These are phyloP conservation scores for Chlorella sp. DNA, from an alignment of 139 green algal species.

Conservation along the genomic window DNA sequence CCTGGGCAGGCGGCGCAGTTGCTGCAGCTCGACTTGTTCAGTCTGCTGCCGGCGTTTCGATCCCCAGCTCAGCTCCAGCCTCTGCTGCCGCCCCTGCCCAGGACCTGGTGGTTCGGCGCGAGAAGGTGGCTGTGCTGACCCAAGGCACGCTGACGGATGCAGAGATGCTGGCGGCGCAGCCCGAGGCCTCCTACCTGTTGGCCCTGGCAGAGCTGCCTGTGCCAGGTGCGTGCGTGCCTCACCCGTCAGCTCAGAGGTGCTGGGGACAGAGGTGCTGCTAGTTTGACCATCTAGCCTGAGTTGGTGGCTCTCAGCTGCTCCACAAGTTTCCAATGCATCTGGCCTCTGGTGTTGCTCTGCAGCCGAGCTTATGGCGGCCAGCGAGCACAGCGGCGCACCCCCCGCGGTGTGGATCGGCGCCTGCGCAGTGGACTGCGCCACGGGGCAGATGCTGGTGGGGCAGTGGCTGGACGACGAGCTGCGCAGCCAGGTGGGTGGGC, in stretches of 20 bases:
- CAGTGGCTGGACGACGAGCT: conserved; percentile 79
- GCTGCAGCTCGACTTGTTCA: too few species aligned
- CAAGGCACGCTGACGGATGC: conserved; percentile 89
- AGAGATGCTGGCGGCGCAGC: conserved; percentile 82
- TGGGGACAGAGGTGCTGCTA: too few species aligned
- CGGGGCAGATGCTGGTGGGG: conserved; percentile 71
- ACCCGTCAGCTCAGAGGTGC: not conserved
- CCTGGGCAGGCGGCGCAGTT: too few species aligned
- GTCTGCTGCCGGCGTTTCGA: too few species aligned
- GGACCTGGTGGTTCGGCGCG: conserved; percentile 79
- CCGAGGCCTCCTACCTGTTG: conserved; percentile 71
- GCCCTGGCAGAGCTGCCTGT: conserved; percentile 49
- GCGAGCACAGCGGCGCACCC: conserved; percentile 10
- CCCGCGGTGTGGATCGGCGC: conserved; percentile 58
- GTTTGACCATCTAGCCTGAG: too few species aligned
- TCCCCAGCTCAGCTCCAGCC: too few species aligned
- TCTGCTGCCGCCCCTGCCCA: not conserved
- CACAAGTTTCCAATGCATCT: too few species aligned
- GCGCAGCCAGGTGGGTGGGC: conserved; percentile 68
- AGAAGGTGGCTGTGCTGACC: conserved; percentile 90
- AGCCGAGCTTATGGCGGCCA: conserved; percentile 5
- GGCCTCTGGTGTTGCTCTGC: too few species aligned
- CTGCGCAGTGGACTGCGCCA: conserved; percentile 79
- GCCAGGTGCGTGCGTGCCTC: not conserved
- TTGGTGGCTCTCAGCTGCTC: too few species aligned